Percentiles rank a stretch among this genome's conserved stretches.
Evolutionary conservation across 2,329 filamentous ascomycete genomes (phyloP).

Genomic region (Pleomassaria siparia): DNA sequence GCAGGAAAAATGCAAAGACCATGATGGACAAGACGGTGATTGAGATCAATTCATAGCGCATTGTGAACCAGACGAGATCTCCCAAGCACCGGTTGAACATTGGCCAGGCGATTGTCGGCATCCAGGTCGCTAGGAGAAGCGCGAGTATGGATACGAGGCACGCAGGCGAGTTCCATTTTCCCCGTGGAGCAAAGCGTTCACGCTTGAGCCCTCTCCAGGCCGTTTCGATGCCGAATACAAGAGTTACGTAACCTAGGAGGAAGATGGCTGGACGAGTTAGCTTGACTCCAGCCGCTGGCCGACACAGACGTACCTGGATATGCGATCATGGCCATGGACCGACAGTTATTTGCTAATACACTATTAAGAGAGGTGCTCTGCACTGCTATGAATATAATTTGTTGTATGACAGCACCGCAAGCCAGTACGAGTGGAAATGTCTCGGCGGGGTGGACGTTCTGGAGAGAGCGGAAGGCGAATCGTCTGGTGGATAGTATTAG

Average conservation of each 20-base stretch:
- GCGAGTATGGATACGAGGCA: conserved; percentile 57
- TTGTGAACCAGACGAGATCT: conserved; percentile 68
- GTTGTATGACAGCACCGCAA: conserved; percentile 40
- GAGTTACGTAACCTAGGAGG: conserved; percentile 65
- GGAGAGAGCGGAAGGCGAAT: conserved; percentile 39
- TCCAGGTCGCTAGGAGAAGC: conserved; percentile 58
- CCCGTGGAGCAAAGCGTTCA: conserved; percentile 59
- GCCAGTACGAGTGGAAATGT: conserved; percentile 45
- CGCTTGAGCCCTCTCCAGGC: conserved; percentile 57
- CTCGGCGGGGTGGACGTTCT: conserved; percentile 43
- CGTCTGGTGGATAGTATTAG: conserved; percentile 29
- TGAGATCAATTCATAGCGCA: conserved; percentile 60
- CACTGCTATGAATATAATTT: conserved; percentile 42
- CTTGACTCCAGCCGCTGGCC: background rate
- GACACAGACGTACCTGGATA: conserved; percentile 38
- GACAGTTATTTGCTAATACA: conserved; percentile 41
- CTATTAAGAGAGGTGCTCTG: conserved; percentile 41
- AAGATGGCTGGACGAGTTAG: conserved; percentile 59
- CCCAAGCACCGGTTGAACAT: conserved; percentile 66
- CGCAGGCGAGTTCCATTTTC: conserved; percentile 61
- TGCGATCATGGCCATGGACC: conserved; percentile 39
- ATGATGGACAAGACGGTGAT: conserved; percentile 58
- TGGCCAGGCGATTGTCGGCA: conserved; percentile 58
- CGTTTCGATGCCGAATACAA: conserved; percentile 66
- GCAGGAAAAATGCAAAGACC: conserved; percentile 53